Base-by-base conservation (phyloP, 2,329 filamentous ascomycete species). In the Fusarium solani-melongenae region DNA sequence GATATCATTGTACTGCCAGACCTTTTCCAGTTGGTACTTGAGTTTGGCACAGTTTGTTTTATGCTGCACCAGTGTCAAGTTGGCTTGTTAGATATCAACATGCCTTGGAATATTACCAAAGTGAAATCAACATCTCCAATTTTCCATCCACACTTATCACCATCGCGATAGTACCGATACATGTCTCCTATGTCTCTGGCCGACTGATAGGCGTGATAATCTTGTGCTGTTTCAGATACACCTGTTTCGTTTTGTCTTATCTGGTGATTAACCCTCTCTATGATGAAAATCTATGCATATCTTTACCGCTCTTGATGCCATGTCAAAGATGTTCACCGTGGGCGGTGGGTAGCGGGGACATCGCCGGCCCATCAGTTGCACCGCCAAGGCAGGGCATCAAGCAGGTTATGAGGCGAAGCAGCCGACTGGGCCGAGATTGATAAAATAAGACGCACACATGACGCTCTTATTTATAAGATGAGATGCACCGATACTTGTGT, bases 221-320 rank as follows among this genome's bases (percentile, higher is more conserved):
- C 38, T 24, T 27, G 58, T 11, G 24, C 22, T 57, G 49, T 60
- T 66, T 62, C 62, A 69, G 49, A 33, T 58, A 62, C 41, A 41
- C 62, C 56, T 58, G 46, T 60, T 62, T 60, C 51, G 49, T 44
- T 15, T 58, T 57, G 22, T 53, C 63, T 66, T 33, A 41, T 34
- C 46, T 55, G 33, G 58, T 39, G 44, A 51, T 60, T 56, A 33
- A 61, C 22, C 27, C 59, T 36, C 20, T 57, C 34, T 22, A 46
- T 36, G 27, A 36, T 41, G 41, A 64, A 51, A 46, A 72, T 71
- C 58, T 11, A 60, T 61, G 41, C 59, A 59, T 38, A 31, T 63
- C 33, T 38, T 33, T 62, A 36, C 39, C 56, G 46, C 36, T 49
- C 56, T 49, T 29, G 12, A 39, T 36, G 17, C 55, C 64, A 46